Percentiles rank a stretch among this genome's conserved stretches.
Conservation (phyloP, 2,329 filamentous ascomycete species). For the Alternaria alternata region DNA sequence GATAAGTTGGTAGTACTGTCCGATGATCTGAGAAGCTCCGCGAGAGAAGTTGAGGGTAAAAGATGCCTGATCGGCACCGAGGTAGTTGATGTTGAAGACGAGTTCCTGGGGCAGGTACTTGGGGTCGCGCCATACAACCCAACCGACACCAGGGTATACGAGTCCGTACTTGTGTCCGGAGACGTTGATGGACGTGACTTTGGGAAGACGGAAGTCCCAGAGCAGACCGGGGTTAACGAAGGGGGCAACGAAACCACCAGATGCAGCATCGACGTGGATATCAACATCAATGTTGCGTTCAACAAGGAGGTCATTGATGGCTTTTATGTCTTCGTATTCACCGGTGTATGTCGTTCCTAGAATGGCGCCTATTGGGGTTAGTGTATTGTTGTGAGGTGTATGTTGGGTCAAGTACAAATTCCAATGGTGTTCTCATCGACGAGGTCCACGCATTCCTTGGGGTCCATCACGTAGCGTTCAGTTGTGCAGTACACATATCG, state of each 20-base stretch:
- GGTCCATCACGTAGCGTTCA: conserved; percentile 70
- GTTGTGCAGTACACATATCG: conserved; percentile 73
- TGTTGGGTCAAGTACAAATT: conserved; percentile 65
- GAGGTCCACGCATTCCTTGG: conserved; percentile 67
- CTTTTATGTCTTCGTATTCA: conserved; percentile 90
- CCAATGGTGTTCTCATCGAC: conserved; percentile 81
- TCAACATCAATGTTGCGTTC: conserved; percentile 78
- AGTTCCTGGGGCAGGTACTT: conserved; percentile 77
- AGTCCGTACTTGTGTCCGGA: conserved; percentile 88
- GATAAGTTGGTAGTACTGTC: conserved; percentile 97
- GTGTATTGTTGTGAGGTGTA: not conserved
- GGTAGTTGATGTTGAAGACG: conserved; percentile 99
- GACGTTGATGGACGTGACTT: conserved; percentile 92
- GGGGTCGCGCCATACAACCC: conserved; percentile 87
- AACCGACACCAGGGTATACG: conserved; percentile 88
- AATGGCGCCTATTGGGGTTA: conserved; percentile 63
- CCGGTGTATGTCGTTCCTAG: conserved; percentile 94
- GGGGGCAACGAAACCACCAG: conserved; percentile 90
- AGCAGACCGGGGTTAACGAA: conserved; percentile 84
- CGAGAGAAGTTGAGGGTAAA: conserved; percentile 99
- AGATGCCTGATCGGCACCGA: conserved; percentile 91
- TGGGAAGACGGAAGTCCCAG: conserved; percentile 92
- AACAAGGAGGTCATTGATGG: conserved; percentile 85
- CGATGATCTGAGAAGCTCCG: conserved; percentile 91
- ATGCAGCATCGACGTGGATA: conserved; percentile 94